A percentile compares a stretch with the other conserved stretches of the same genome.
phyloP scores from a whole-genome alignment of 768 basidiomycete genomes.

The Lactarius deliciosus region DNA sequence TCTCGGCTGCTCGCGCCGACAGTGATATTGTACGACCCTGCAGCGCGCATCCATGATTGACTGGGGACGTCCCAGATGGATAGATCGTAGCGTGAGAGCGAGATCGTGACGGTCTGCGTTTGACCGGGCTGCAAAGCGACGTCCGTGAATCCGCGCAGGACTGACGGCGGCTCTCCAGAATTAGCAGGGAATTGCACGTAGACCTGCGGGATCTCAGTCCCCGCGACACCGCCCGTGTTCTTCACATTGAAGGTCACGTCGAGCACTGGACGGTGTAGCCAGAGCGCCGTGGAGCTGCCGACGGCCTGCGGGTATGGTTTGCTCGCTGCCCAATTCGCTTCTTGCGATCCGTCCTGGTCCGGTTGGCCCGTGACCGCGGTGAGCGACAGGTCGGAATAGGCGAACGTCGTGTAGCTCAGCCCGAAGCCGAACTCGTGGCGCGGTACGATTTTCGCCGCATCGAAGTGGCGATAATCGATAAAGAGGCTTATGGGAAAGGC shows the following conservation, averaged over 20 bases:
- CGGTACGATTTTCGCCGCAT: slow-evolving; percentile 63
- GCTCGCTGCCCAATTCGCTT: slow-evolving; percentile 60
- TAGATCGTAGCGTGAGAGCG: slow-evolving; percentile 31
- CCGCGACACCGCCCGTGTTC: slow-evolving; percentile 62
- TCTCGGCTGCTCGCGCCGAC: slow-evolving; percentile 34
- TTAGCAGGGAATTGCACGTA: slow-evolving; percentile 67
- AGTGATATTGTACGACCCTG: slow-evolving; percentile 35
- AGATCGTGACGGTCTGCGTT: slow-evolving; percentile 26
- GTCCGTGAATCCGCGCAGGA: slow-evolving; percentile 43
- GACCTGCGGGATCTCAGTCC: slow-evolving; percentile 78
- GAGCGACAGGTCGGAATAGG: slow-evolving; percentile 60
- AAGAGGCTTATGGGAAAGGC: slow-evolving; percentile 29
- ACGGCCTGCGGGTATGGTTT: slow-evolving; percentile 51
- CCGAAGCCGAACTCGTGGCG: slow-evolving; percentile 92
- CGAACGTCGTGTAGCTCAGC: slow-evolving; percentile 79
- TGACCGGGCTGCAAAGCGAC: slow-evolving; percentile 30
- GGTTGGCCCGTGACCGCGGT: slow-evolving; percentile 37
- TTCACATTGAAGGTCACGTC: slow-evolving; percentile 60
- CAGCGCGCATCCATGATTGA: slow-evolving; percentile 39
- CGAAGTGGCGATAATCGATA: slow-evolving; percentile 42
- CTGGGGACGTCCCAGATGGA: slow-evolving; percentile 38
- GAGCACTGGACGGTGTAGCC: slow-evolving; percentile 68
- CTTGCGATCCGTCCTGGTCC: slow-evolving; percentile 42
- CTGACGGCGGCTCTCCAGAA: slow-evolving; percentile 66
- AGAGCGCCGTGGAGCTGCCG: slow-evolving; percentile 62